Conservation (phyloP, 805 yeast genomes). For the Kuraishia hungarica region DNA sequence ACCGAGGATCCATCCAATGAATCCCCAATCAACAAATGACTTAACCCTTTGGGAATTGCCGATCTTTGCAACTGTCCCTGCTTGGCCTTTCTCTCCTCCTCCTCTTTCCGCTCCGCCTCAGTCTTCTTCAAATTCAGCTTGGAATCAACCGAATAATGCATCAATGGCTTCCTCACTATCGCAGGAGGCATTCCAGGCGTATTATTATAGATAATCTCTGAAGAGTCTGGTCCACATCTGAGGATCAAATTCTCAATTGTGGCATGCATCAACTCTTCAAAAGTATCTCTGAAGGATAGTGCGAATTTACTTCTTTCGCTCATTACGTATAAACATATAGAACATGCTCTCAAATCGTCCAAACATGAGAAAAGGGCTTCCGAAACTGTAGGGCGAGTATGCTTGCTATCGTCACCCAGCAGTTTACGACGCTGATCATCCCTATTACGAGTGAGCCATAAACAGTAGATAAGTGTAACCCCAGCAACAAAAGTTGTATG, state of each 20-base stretch:
- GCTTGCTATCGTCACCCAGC: constrained; percentile 49
- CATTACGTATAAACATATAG: constrained; percentile 56
- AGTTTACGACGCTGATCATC: constrained; percentile 48
- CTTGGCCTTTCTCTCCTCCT: constrained; percentile 36
- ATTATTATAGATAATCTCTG: constrained; percentile 39
- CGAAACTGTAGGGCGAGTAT: constrained; percentile 50
- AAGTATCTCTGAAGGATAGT: constrained; percentile 53
- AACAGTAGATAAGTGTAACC: constrained; percentile 55
- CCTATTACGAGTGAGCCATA: constrained; percentile 56
- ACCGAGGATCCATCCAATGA: no score
- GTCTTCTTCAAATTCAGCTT: constrained; percentile 21
- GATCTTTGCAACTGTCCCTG: constrained; percentile 42
- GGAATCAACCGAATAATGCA: constrained; percentile 25
- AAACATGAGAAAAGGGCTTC: constrained; percentile 44
- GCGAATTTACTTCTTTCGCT: constrained; percentile 59
- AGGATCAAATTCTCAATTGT: constrained; percentile 55
- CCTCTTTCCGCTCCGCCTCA: constrained; percentile 31
- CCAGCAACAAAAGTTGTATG: constrained; percentile 66
- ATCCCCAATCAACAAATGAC: constrained; percentile 39
- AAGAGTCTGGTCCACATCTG: constrained; percentile 55
- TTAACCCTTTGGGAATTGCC: constrained; percentile 45
- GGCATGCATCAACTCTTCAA: constrained; percentile 58
- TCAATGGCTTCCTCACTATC: constrained; percentile 34
- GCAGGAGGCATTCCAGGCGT: constrained; percentile 56
- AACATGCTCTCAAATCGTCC: constrained; percentile 59